These are phyloP conservation scores for Solanum chiquidenum DNA, from an alignment of 257 asterid species.

Conservation along the genomic window DNA sequence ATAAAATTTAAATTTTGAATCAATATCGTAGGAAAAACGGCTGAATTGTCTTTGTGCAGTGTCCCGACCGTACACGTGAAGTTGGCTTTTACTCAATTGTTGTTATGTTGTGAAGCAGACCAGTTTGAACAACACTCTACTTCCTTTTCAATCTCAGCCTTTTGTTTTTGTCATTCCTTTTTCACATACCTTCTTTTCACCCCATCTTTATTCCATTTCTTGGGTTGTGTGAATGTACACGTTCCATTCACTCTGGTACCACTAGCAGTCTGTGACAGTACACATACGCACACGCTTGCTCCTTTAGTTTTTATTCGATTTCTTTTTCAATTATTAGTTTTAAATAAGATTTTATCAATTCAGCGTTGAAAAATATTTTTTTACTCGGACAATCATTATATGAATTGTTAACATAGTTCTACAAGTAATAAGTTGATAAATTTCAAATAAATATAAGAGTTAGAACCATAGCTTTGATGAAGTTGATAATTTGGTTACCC, in stretches of 20 bases:
- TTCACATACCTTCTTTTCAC: neutral
- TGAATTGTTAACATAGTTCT: no score
- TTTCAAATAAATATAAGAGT: no score
- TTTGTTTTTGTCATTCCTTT: neutral
- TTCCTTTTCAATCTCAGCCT: neutral
- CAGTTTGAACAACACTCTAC: neutral
- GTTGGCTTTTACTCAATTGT: conserved; percentile 16
- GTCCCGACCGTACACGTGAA: conserved; percentile 28
- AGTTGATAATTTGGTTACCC: no score
- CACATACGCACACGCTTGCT: conserved; percentile 3
- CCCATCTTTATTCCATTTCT: neutral
- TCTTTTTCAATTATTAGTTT: no score
- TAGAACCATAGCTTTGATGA: no score
- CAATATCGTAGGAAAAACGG: rapidly evolving
- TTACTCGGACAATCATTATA: no score
- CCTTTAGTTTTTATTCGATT: no score
- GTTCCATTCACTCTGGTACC: neutral
- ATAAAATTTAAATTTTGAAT: neutral
- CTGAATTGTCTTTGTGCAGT: conserved; percentile 8
- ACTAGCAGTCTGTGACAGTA: neutral
- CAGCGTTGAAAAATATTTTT: no score
- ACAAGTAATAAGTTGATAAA: no score
- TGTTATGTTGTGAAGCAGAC: neutral
- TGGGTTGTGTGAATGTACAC: neutral
- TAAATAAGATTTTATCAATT: no score